Evolutionary conservation across 2,329 filamentous ascomycete species (phyloP), one percentile per base, ranked within the genome.

Genomic region (Xylaria sp.): DNA sequence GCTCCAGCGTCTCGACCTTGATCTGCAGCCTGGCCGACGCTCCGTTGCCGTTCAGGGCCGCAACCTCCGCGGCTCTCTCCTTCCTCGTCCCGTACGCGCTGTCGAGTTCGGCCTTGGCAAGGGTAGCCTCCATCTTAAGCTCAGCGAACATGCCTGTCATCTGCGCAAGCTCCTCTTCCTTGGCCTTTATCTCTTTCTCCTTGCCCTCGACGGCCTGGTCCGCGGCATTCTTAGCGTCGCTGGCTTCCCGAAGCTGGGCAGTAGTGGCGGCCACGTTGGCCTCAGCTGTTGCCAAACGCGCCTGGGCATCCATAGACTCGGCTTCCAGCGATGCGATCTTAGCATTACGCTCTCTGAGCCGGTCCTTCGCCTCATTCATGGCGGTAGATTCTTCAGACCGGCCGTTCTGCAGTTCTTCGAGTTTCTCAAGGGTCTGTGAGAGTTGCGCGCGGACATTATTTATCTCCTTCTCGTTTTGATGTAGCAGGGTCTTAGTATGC

Each of bases 51-150:
- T 79, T 67, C 43, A 76, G 72, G 42, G 80, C 80, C 1, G 83
- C 83, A 18, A 79, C 78, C 60, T 85, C 82, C 11, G 80, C 79
- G 18, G 83, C 82, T 19, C 83, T 80, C 70, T 86, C 78, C 53
- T 80, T 78, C 54, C 82, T 78, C 52, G 79, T 78, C 52, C 83
- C 83, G 66, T 85, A 85, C 21, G 83, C 83, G 52, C 81, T 81
- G 59, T 86, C 83, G 24, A 86, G 77, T 69, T 86, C 83, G 17
- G 83, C 83, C 64, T 82, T 80, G 46, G 81, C 80, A 63, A 85
- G 78, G 42, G 82, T 84, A 54, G 84, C 74, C 63, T 86, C 83
- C 48, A 82, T 85, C 76, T 85, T 85, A 66, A 83, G 75, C 70
- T 85, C 81, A 29, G 81, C 78, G 50, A 84, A 78, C 70, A 78